Percentiles rank a stretch among this genome's conserved stretches.
These are phyloP conservation scores for Fusarium gaditjirri DNA, from an alignment of 2,329 filamentous ascomycete species.

Conservation along the genomic window DNA sequence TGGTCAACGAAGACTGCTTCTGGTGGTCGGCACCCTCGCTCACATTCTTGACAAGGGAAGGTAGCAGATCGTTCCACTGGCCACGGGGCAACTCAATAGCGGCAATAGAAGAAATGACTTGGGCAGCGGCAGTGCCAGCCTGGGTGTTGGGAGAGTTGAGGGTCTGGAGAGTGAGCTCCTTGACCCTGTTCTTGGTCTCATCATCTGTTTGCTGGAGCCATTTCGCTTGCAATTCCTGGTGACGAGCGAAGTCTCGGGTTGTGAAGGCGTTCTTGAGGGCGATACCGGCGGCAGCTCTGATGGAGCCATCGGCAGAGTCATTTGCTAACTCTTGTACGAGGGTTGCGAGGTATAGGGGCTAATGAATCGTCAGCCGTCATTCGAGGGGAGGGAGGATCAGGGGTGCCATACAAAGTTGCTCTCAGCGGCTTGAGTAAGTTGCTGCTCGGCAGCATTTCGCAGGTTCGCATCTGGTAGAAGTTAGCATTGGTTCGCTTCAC, in stretches of 20 bases:
- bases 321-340: slow-evolving; percentile 95
- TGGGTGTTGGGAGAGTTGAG: slow-evolving; percentile 81
- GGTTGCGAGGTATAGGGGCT: slow-evolving; percentile 93
- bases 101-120: slow-evolving; percentile 95
- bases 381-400: slow-evolving; percentile 32
- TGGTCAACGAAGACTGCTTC: slow-evolving; percentile 93
- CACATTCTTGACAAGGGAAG: slow-evolving; percentile 89
- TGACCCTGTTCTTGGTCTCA: slow-evolving; percentile 87
- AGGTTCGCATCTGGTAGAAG: slow-evolving; percentile 79
- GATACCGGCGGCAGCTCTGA: slow-evolving; percentile 93
- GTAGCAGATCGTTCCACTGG: slow-evolving; percentile 94
- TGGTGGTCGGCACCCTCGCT: slow-evolving; percentile 85
- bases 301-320: slow-evolving; percentile 82
- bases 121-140: slow-evolving; percentile 88
- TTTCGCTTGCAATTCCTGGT: slow-evolving; percentile 91
- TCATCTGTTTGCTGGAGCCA: slow-evolving; percentile 87
- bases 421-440: slow-evolving; percentile 91
- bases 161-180: slow-evolving; percentile 89
- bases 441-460: slow-evolving; percentile 92
- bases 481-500: slow-evolving; percentile 40
- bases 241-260: slow-evolving; percentile 86
- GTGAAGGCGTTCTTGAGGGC: slow-evolving; percentile 98
- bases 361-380: slow-evolving; percentile 44
- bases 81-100: slow-evolving; percentile 92
- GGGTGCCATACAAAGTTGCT: slow-evolving; percentile 83